Conservation (phyloP, 352 stramenopile species). For the Blastocystis sp. region DNA sequence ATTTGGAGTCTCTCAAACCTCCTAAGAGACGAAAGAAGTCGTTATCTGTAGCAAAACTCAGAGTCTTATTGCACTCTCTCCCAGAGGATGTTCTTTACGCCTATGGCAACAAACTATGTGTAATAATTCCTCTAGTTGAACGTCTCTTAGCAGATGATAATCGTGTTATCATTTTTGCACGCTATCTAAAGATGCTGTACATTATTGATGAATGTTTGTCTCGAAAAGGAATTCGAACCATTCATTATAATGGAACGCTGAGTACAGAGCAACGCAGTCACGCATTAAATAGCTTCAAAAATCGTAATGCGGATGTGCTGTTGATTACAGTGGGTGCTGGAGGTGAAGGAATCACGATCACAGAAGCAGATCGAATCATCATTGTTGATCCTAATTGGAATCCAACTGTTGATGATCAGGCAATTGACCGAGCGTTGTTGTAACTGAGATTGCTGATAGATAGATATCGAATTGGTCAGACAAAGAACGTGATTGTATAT, state of each 20-base stretch:
- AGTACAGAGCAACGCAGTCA: background rate
- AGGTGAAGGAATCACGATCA: conserved; percentile 37
- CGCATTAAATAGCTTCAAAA: background rate
- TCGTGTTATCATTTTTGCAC: conserved; percentile 28
- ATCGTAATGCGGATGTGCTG: background rate
- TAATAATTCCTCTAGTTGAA: background rate
- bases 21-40: background rate
- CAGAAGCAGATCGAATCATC: conserved; percentile 74
- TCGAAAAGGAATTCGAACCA: background rate
- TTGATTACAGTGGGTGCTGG: conserved; percentile 33
- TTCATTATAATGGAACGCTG: background rate
- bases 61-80: background rate
- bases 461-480: conserved; percentile 75
- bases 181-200: conserved; percentile 34
- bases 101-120: conserved; percentile 3
- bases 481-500: conserved; percentile 76
- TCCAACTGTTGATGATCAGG: conserved; percentile 81
- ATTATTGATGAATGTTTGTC: conserved; percentile 15
- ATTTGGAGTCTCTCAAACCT: background rate
- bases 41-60: background rate
- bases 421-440: conserved; percentile 77
- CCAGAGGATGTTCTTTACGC: background rate
- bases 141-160: background rate
- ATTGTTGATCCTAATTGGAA: conserved; percentile 87
- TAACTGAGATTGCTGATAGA: background rate